A percentile compares a stretch with the other conserved stretches of the same genome.
These are phyloP conservation scores for Coemansia sp. DNA, from an alignment of 192 early-diverging fungal species.

Conservation along the genomic window DNA sequence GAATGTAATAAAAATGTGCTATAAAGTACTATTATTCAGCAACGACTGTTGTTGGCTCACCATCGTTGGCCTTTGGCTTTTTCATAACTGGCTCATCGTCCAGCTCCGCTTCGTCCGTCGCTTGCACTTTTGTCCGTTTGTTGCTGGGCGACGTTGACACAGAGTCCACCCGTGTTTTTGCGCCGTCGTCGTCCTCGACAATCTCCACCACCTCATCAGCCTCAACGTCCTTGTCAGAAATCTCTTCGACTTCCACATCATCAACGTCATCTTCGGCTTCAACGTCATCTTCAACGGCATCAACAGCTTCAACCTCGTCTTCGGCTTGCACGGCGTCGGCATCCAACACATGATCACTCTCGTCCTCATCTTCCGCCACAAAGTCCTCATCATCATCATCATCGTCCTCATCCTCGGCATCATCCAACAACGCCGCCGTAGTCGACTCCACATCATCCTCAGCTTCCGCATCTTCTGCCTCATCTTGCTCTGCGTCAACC, in stretches of 20 bases:
- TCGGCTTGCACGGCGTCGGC: constrained; percentile 15
- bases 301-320: constrained; percentile 9
- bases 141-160: constrained; percentile 17
- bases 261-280: constrained; percentile 29
- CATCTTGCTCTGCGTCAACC: not conserved
- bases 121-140: constrained; percentile 17
- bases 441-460: constrained; percentile 12
- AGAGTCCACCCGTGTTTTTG: constrained; percentile 14
- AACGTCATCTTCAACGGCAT: not conserved
- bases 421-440: constrained; percentile 27
- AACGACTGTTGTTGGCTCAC: constrained; percentile 2
- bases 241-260: constrained; percentile 36
- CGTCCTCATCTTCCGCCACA: constrained; percentile 41
- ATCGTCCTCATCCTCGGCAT: constrained; percentile 7
- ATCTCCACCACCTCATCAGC: constrained; percentile 6
- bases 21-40: constrained; percentile 3
- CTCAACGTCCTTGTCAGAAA: constrained; percentile 11
- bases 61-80: constrained; percentile 16
- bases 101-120: not conserved
- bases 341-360: constrained; percentile 36
- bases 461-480: not conserved
- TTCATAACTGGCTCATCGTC: constrained; percentile 19
- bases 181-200: constrained; percentile 15
- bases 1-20: not conserved
- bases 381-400: constrained; percentile 41